Evolutionary conservation across 306 rosid genomes (phyloP), one percentile per base, ranked within the genome.

Genomic region (Hippophae tibetana): DNA sequence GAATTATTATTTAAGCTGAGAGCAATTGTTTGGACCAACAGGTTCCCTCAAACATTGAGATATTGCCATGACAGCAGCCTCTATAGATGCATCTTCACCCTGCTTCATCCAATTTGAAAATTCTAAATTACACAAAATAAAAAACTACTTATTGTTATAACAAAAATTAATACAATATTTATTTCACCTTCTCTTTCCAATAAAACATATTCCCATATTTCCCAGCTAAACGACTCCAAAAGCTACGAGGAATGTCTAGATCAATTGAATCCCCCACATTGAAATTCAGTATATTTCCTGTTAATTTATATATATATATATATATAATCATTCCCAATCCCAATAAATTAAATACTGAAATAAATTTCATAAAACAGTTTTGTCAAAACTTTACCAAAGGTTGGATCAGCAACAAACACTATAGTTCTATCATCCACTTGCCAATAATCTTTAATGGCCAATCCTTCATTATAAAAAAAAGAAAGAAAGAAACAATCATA

Each of bases 361-460:
- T 6, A 27, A 61, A 18, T 10, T 41, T n/a, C 50, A 10, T 41
- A 40, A 13, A 40, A 26, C 5, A 63, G 38, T 31, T 31, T 31
- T 31, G 38, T 31, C 38, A 31, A 52, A 62, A 25, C 31, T 66
- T 68, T 87, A 92, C 98, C 98, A 72, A 92, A 87, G 12, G 96
- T 92, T 41, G 98, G 98, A 79, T 92, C 98, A 45, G 98, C 98
- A 68, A 92, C 98, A 73, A 92, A 92, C 46, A 92, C 96, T 54
- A 92, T 70, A 67, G 98, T 92, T 73, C 89, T 85, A 64, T 92
- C 98, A 85, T 92, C 98, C 72, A 92, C 95, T 80, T 80, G 84
- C 98, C 98, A 92, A 64, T 81, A 92, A 60, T 85, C 96, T 68
- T 81, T 92, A 49, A 92, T 65, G 8, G 98, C 98, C 85, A 92